Base-by-base conservation (phyloP, 2,329 filamentous ascomycete genomes). In the Byssothecium circinans region DNA sequence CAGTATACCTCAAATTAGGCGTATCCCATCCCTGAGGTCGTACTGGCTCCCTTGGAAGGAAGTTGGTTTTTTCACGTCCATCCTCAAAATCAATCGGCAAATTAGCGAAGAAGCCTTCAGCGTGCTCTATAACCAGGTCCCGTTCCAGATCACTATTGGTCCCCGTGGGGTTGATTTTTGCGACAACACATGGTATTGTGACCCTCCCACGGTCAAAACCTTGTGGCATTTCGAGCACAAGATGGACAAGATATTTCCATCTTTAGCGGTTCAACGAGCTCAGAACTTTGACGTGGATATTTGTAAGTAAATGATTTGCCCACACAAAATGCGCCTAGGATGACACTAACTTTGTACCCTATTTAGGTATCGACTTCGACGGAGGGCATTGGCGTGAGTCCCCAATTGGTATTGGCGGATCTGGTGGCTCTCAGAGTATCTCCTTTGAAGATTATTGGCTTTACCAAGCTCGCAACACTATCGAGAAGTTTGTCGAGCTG, bases 51-150 rank as follows among this genome's bases (percentile, higher is more conserved):
- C 23, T 5, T 25, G n/a, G 23, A 43, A 7, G 3, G 17, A 27
- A 3, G 32, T 29, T 19, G 30, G 2, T 14, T 27, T 2, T 45
- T 43, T 25, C 23, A 25, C 23, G 5, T 25, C 23, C 2, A 30
- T 61, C 8, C 22, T 61, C 20, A 33, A 25, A 6, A 45, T 54
- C 18, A 59, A 53, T 10, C 52, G 43, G 3, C 48, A 57, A 18
- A 48, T 60, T 7, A 36, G 49, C 25, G 14, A 40, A 22, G 58
- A 59, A 32, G 52, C 54, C 2, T 42, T 44, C 3, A 29, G 34
- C 3, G 29, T 61, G 7, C 18, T 58, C 2, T 61, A 60, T 35
- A 41, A 32, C 10, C 41, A 58, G 6, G 14, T 42, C 1, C 19
- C 36, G 19, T 60, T 58, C 19, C 5, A 53, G 12, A 51, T 37